A percentile compares a stretch with the other conserved stretches of the same genome.
These are phyloP conservation scores for Entonaema liquescens DNA, from an alignment of 495 filamentous ascomycete genomes.

Conservation along the genomic window DNA sequence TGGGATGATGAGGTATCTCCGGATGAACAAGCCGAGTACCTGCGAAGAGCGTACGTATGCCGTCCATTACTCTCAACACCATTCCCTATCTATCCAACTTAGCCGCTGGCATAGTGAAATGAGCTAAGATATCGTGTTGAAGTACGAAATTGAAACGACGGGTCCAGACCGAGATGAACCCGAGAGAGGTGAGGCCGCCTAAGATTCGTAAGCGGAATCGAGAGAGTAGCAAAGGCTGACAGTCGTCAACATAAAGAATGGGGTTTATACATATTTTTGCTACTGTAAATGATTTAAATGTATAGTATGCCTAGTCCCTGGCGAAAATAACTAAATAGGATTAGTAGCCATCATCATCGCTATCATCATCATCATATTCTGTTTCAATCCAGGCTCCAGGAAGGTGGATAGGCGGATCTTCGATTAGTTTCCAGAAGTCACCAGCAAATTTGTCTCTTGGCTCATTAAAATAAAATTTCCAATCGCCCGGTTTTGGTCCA, in stretches of 20 bases:
- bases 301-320: no score
- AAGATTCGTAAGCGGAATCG: conserved; percentile 31
- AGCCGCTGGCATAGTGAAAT: neutral
- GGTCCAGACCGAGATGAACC: conserved; percentile 25
- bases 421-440: conserved; percentile 39
- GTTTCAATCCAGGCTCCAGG: conserved; percentile 38
- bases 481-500: conserved; percentile 27
- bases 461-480: conserved; percentile 29
- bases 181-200: conserved; percentile 20
- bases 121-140: conserved; percentile 1
- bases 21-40: conserved; percentile 24
- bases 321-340: no score
- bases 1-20: conserved; percentile 19
- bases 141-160: conserved; percentile 30
- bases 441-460: conserved; percentile 27
- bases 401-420: conserved; percentile 22
- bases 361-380: neutral
- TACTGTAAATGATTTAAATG: neutral
- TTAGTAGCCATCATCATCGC: no score
- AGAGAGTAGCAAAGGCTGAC: neutral
- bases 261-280: neutral
- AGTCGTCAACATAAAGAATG: neutral
- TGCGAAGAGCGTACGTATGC: conserved; percentile 31
- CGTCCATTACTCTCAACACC: neutral
- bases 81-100: neutral